Base-by-base conservation (phyloP, 768 basidiomycete species). In the Boletus rubroflammeus region DNA sequence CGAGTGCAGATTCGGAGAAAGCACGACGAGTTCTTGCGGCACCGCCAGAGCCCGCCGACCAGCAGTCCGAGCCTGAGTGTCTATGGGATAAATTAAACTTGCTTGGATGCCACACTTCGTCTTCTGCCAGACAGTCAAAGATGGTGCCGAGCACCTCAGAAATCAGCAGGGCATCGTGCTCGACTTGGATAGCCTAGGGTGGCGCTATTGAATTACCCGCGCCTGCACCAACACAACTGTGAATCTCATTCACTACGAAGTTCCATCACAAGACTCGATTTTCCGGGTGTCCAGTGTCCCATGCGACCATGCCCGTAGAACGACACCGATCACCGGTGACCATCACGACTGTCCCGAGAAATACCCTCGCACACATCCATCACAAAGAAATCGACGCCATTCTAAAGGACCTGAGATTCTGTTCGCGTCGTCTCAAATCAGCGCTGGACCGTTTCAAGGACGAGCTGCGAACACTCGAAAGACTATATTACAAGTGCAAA, bases 401-500 rank as follows among this genome's bases (percentile, higher is more conserved):
- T 41, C 72, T 90, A 13, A 90, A 88, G 63, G 73, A 76, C 47
- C 74, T 89, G 44, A 89, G 82, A 64, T 26, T 68, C 44, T 73
- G 71, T 58, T 74, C 78, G n/a, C 81, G 84, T 31, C 75, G 77
- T 28, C 75, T 88, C 17, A 79, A 77, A 44, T 64, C 73, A 38
- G 71, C 73, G 11, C 60, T 81, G n/a, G 59, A 53, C 45, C 43
- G 42, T 25, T 58, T 65, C 56, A 54, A 47, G 14, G 59, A 66
- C 47, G 65, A 67, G 61, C 66, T 81, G 6, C 78, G 78, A 48
- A 67, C 88, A 19, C 73, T 91, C 34, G 81, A 85, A 60, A 76
- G 85, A 55, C 65, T 91, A 2, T 85, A 84, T 66, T 91, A 92
- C 72, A 89, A 88, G 61, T 83, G 82, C 58, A 89, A 86, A 64